Evolutionary conservation across 2,329 filamentous ascomycete species (phyloP).

Genomic region (Trichoderma arundinaceum): DNA sequence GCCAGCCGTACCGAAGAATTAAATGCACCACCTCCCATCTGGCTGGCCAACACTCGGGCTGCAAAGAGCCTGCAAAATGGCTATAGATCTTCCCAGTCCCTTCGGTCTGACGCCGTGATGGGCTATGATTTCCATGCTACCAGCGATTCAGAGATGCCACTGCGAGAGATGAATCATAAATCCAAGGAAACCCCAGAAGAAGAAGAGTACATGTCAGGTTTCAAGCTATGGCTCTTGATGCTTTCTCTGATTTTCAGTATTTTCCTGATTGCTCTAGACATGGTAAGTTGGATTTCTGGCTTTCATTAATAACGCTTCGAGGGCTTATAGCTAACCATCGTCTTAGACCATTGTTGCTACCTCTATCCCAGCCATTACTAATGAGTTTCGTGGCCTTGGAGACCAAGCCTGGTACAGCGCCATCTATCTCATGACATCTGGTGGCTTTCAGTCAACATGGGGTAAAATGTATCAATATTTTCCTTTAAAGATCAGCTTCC

Average conservation of each 20-base stretch:
- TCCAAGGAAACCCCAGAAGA: background rate
- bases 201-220: slow-evolving; percentile 3
- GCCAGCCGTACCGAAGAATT: background rate
- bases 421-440: slow-evolving; percentile 52
- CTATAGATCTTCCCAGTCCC: background rate
- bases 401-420: slow-evolving; percentile 61
- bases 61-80: background rate
- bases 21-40: background rate
- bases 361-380: slow-evolving; percentile 57
- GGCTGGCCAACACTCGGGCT: background rate
- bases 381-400: slow-evolving; percentile 50
- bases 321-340: background rate
- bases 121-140: background rate
- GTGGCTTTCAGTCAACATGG: slow-evolving; percentile 47
- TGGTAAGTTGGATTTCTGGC: slow-evolving; percentile 33
- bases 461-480: slow-evolving; percentile 55
- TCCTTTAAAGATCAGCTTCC: slow-evolving; percentile 51
- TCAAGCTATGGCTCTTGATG: slow-evolving; percentile 42
- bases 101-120: background rate
- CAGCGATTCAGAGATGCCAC: background rate
- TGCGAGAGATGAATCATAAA: background rate
- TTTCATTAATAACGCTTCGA: too few species aligned
- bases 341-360: slow-evolving; percentile 56
- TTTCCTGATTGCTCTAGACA: slow-evolving; percentile 52
- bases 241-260: slow-evolving; percentile 49